These are phyloP conservation scores for Aspergillus vadensis DNA, from an alignment of 2,329 filamentous ascomycete genomes.

Conservation along the genomic window DNA sequence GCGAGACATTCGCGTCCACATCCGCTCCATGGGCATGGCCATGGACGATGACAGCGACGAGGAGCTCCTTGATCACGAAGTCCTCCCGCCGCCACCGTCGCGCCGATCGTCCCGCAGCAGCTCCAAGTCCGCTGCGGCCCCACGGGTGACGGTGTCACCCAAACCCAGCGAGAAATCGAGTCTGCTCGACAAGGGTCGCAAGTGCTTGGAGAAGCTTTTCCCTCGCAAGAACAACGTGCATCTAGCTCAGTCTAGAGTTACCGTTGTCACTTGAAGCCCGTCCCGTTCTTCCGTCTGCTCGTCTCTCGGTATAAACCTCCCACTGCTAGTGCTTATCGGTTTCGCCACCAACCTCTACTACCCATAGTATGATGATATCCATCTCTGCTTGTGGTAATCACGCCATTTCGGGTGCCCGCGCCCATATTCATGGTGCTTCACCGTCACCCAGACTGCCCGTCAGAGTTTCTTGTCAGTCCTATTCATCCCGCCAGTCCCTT, in stretches of 20 bases:
- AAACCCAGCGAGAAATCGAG: constrained; percentile 2
- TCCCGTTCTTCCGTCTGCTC: neutral
- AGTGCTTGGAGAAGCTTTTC: constrained; percentile 10
- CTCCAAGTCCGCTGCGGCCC: constrained; percentile 1
- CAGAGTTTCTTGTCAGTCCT: neutral
- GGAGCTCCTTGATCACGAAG: neutral
- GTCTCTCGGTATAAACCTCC: neutral
- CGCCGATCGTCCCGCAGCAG: neutral
- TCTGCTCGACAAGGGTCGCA: constrained; percentile 8
- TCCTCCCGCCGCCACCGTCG: neutral
- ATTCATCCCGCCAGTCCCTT: neutral
- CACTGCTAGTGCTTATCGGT: neutral
- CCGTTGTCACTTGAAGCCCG: constrained; percentile 2
- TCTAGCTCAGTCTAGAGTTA: constrained; percentile 3
- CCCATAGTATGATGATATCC: neutral
- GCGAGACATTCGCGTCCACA: constrained; percentile 9
- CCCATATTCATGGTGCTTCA: neutral
- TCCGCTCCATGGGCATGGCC: constrained; percentile 9
- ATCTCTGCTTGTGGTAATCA: neutral
- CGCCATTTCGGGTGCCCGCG: neutral
- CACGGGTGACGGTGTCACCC: neutral
- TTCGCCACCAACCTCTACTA: neutral
- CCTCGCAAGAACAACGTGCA: constrained; percentile 2
- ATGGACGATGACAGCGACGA: constrained; percentile 7
- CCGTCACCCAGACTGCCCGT: neutral